Conservation (phyloP, 1,284 basidiomycete genomes). For the Marasmius tenuissimus region DNA sequence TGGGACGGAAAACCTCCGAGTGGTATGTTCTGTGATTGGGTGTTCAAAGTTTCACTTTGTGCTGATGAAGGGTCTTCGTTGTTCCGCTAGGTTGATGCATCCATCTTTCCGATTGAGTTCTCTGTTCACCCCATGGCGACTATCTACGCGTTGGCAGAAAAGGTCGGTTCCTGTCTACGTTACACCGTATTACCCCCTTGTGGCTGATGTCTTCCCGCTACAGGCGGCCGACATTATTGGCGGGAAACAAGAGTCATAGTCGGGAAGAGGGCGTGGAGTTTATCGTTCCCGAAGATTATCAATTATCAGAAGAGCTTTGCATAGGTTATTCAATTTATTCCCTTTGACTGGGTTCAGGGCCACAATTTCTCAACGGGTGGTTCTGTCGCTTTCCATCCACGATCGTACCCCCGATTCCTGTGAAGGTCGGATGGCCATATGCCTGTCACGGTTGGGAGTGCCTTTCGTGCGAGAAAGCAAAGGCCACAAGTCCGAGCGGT, state of each 20-base stretch:
- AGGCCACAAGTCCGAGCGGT: too few relatives aligned
- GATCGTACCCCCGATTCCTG: too few relatives aligned
- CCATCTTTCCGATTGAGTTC: neutral
- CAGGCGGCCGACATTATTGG: neutral
- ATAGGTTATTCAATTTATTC: too few relatives aligned
- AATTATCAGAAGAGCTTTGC: too few relatives aligned
- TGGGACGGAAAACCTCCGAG: slow-evolving; percentile 39
- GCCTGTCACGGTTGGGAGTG: too few relatives aligned
- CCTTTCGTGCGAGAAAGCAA: too few relatives aligned
- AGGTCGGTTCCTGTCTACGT: neutral
- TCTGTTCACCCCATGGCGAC: slow-evolving; percentile 1
- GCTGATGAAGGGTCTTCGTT: neutral
- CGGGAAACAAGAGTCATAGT: neutral
- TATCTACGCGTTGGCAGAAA: neutral
- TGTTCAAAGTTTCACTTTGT: neutral
- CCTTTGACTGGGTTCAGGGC: too few relatives aligned
- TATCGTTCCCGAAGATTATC: too few relatives aligned
- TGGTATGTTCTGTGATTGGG: slow-evolving; percentile 11
- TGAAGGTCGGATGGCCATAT: too few relatives aligned
- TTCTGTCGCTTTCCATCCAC: too few relatives aligned
- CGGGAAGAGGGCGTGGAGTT: too few relatives aligned
- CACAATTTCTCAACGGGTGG: too few relatives aligned
- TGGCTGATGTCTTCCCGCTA: neutral
- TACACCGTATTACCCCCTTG: neutral
- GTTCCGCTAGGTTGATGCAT: neutral